These are phyloP conservation scores for Pneumocystis jirovecii DNA, from an alignment of 1,139 yeast species.

Conservation along the genomic window DNA sequence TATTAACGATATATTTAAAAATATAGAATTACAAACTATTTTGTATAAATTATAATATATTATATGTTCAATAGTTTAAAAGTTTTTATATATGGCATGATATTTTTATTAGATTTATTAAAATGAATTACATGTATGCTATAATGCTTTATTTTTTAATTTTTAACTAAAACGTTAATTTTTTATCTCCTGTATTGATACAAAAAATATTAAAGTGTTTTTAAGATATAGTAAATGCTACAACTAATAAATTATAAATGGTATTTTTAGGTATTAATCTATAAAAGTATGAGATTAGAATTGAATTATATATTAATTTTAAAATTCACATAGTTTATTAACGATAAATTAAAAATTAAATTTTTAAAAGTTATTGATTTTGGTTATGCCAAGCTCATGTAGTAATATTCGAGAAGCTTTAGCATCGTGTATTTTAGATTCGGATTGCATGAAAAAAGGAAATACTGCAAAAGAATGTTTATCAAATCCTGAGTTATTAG, in stretches of 20 bases:
- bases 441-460: conserved; percentile 23
- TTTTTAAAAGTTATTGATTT: neutral
- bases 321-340: too few relatives aligned
- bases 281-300: too few relatives aligned
- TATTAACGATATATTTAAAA: neutral
- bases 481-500: conserved; percentile 59
- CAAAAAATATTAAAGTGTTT: too few relatives aligned
- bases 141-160: too few relatives aligned
- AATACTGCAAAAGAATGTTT: conserved; percentile 82
- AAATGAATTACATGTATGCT: neutral
- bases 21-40: neutral
- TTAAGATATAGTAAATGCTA: too few relatives aligned
- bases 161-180: too few relatives aligned
- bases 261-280: too few relatives aligned
- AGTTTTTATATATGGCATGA: neutral
- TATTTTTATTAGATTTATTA: neutral
- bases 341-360: neutral
- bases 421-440: conserved; percentile 7
- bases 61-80: neutral
- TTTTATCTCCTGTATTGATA: too few relatives aligned
- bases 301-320: neutral
- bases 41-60: neutral
- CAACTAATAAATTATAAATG: too few relatives aligned
- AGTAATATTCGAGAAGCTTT: conserved; percentile 10
- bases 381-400: neutral